Base-by-base conservation (phyloP, 1,139 yeast genomes). In the Eremothecium cymbalariae region DNA sequence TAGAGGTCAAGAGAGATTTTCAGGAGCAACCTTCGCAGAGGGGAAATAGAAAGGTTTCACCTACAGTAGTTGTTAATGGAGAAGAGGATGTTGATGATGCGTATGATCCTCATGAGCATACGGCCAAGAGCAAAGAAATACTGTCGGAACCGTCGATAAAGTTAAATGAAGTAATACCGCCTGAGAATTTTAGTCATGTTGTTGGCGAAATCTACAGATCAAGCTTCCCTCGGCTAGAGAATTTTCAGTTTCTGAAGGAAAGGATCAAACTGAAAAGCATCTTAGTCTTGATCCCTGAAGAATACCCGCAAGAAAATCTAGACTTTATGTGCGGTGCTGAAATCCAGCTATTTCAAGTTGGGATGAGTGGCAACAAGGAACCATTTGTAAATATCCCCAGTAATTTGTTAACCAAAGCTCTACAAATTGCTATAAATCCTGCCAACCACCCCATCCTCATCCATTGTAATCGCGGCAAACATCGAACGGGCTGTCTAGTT, bases 391-490 rank as follows among this genome's bases (percentile, higher is more conserved):
- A 82, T 47, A 67, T 90, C 36, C 79, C 93, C 26, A 77, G 82
- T 18, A 79, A 76, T 25, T 65, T 82, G 29, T 75, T 90, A 31
- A 81, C 93, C 0, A 74, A 75, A 41, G 96, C 97, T 0, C 65
- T 88, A 41, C 77, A 80, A 50, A 77, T 86, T 18, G 85, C 86
- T 9, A 59, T 86, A 11, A 68, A 90, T 50, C 95, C 95, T 0
- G 74, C 57, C 12, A 88, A 90, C 57, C 97, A 86, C 40, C 98
- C 98, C 0, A 67, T 90, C 9, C 64, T 90, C 40, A 83, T 90
- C 31, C 98, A 90, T 60, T 90, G 98, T 60, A 90, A 90, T 59
- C 66, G 96, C 39, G 98, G 98, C 6, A 90, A 90, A 51, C 98
- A 90, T 56, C 70, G 98, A 47, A 90, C 98, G 0, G 98, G 98